Evolutionary conservation across 2,329 filamentous ascomycete genomes (phyloP).

Genomic region (Diaporthe nobilis): DNA sequence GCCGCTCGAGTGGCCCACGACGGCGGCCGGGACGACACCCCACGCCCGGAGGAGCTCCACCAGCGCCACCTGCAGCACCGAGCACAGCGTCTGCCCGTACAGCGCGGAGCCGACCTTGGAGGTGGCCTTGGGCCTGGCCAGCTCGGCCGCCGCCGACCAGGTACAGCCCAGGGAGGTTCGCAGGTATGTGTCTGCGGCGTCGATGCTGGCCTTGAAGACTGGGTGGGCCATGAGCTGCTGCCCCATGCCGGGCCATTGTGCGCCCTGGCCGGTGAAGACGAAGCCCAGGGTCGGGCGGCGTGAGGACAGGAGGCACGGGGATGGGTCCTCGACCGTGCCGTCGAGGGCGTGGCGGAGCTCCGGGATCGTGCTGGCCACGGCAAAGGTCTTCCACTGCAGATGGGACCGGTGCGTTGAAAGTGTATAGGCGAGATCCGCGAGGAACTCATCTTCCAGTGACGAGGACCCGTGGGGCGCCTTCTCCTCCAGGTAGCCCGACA

Average conservation of each 20-base stretch:
- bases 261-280: constrained; percentile 43
- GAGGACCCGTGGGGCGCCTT: neutral
- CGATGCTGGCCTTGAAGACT: constrained; percentile 24
- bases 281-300: constrained; percentile 17
- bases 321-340: neutral
- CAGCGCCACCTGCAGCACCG: constrained; percentile 55
- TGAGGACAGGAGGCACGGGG: neutral
- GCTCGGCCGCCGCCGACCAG: constrained; percentile 22
- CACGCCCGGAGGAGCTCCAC: constrained; percentile 50
- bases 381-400: constrained; percentile 20
- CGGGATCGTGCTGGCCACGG: constrained; percentile 10
- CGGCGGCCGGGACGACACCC: constrained; percentile 45
- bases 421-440: constrained; percentile 7
- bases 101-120: constrained; percentile 36
- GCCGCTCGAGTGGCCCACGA: constrained; percentile 49
- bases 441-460: neutral
- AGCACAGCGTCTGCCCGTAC: constrained; percentile 49
- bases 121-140: constrained; percentile 20
- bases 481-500: neutral
- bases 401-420: neutral
- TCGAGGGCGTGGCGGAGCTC: neutral
- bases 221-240: constrained; percentile 36
- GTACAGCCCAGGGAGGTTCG: constrained; percentile 20
- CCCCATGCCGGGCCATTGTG: constrained; percentile 45
- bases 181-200: neutral